Base-by-base conservation (phyloP, 352 stramenopile genomes). In the Phytophthora macrochlamydospora region DNA sequence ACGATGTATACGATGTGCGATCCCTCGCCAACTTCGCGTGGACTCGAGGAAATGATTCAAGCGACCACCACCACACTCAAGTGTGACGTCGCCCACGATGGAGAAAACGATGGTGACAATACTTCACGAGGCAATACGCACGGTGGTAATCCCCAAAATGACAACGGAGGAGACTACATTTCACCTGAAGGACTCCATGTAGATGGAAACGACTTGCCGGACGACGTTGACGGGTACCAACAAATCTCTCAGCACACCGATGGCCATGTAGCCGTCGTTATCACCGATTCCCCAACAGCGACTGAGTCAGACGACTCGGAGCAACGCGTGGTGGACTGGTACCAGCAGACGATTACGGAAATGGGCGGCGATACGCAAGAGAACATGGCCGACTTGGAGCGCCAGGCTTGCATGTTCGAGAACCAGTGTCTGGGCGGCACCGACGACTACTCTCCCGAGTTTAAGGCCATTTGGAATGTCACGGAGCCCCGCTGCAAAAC, bases 381-480 rank as follows among this genome's bases (percentile, higher is more conserved):
- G 7, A 79, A 79, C 51, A 77, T 82, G 58, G 71, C 55, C 13
- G 79, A 89, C 46, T 70, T 90, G 4, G 81, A 90, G 45, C 75
- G 72, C 24, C 85, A 89, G 69, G 59, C 73, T 24, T 86, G 81
- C 43, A 75, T 87, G 75, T 83, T 80, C 45, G 73, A 90, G 53
- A 59, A 83, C 37, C 53, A 81, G 44, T 90, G 79, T 53, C 75
- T 89, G 18, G 79, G 79, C 32, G 79, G 79, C 5, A 77, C 75
- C 1, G 55, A 65, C 11, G 75, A 85, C 48, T 90, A 86, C 61
- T 60, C 65, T 2, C 35, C 62, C 0, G 77, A 81, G 56, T 88
- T 89, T 63, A 84, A 87, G 61, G 57, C 51, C 0, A 58, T 75
- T 33, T 89, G 75, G 77, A 68, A 75, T 14, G 71, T 74, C 9